A percentile compares a stretch with the other conserved stretches of the same genome.
These are phyloP conservation scores for Leishmania braziliensis DNA, from an alignment of 208 protist species.

Conservation along the genomic window DNA sequence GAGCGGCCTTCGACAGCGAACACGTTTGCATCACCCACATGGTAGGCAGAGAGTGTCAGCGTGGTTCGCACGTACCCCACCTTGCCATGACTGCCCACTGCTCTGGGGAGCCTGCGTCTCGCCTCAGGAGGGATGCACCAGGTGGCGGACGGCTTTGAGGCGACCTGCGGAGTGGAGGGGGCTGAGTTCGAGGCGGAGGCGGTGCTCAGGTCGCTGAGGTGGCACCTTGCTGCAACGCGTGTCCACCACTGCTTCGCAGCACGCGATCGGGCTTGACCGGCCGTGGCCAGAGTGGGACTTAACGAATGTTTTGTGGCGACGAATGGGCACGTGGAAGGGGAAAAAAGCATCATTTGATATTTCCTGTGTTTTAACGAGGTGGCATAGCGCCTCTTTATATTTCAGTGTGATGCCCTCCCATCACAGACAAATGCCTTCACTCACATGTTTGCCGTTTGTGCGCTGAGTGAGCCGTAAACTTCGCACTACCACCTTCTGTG, in stretches of 20 bases:
- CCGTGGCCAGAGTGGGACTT: too few relatives aligned
- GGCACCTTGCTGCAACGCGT: too few relatives aligned
- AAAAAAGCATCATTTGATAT: not conserved
- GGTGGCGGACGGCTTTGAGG: too few relatives aligned
- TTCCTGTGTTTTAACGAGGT: not conserved
- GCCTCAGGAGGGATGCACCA: not conserved
- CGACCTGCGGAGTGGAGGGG: not conserved
- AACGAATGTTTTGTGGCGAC: not conserved
- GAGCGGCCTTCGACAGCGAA: not conserved
- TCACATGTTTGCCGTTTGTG: not conserved
- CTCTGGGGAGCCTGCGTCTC: not conserved
- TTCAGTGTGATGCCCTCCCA: not conserved
- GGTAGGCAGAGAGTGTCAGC: not conserved
- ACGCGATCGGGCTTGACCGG: too few relatives aligned
- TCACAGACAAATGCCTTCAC: not conserved
- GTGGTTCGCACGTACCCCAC: not conserved
- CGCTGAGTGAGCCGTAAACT: not conserved
- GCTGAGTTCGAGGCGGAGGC: too few relatives aligned
- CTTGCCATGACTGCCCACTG: not conserved
- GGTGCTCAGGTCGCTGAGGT: too few relatives aligned
- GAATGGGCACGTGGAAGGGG: not conserved
- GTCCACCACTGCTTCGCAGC: too few relatives aligned
- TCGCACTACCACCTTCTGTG: not conserved
- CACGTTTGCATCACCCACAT: not conserved
- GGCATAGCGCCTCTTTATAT: not conserved